Percentiles rank a stretch among this genome's conserved stretches.
phyloP scores from a whole-genome alignment of 225 moss, liverwort and hornwort species.

The Bryum argenteum region DNA sequence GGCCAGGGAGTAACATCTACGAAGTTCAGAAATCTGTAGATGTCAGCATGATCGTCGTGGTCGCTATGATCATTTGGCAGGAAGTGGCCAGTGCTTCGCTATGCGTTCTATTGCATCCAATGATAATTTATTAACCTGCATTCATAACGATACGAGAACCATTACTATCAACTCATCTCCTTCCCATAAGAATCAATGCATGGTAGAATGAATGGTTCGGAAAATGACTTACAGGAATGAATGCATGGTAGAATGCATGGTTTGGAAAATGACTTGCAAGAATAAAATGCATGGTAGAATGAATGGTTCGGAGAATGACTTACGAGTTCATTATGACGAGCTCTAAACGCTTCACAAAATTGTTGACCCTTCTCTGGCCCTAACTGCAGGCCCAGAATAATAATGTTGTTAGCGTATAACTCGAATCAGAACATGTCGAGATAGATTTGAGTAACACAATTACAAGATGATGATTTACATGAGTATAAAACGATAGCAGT shows the following conservation, averaged over 20 bases:
- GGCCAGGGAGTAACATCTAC: not conserved
- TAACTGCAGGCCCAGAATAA: constrained; percentile 44
- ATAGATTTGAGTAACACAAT: too few species aligned
- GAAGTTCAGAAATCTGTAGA: constrained; percentile 26
- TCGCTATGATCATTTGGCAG: constrained; percentile 33
- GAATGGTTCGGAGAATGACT: constrained; percentile 20
- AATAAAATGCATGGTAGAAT: not conserved
- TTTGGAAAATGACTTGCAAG: constrained; percentile 40
- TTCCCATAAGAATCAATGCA: too few species aligned
- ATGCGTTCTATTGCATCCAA: constrained; percentile 68
- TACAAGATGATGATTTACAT: not conserved
- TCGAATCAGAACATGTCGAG: too few species aligned
- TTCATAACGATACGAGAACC: constrained; percentile 23
- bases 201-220: not conserved
- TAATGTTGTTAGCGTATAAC: too few species aligned
- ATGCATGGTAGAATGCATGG: not conserved
- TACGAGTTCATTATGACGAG: constrained; percentile 57
- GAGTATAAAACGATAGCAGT: not conserved
- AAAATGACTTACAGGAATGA: constrained; percentile 48
- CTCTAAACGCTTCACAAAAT: constrained; percentile 57
- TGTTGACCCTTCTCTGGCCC: constrained; percentile 43
- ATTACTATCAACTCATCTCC: too few species aligned
- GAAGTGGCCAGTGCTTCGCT: constrained; percentile 59
- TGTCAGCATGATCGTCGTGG: constrained; percentile 32
- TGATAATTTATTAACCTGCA: constrained; percentile 63